Percentiles rank a stretch among this genome's conserved stretches.
These are phyloP conservation scores for Sphagnum magellanicum DNA, from an alignment of 228 moss, liverwort and hornwort species.

Conservation along the genomic window DNA sequence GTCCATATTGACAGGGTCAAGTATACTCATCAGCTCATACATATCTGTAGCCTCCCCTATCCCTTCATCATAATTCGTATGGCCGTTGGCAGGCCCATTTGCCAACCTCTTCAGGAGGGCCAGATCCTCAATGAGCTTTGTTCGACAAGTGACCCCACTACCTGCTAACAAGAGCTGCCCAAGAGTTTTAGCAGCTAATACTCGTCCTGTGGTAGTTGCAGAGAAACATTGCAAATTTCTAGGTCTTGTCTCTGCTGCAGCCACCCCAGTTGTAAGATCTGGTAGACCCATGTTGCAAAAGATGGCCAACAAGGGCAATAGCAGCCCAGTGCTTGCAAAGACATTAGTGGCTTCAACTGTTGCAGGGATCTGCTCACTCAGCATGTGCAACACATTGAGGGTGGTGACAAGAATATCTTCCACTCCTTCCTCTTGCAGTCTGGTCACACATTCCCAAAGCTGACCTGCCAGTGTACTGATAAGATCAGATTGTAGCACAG, in stretches of 20 bases:
- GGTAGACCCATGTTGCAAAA: conserved; percentile 74
- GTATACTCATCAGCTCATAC: conserved; percentile 76
- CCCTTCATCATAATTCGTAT: conserved; percentile 46
- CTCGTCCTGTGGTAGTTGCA: conserved; percentile 32
- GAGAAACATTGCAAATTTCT: conserved; percentile 19
- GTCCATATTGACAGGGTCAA: conserved; percentile 51
- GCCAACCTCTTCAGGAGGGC: conserved; percentile 62
- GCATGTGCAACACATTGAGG: conserved; percentile 62
- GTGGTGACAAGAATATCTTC: conserved; percentile 71
- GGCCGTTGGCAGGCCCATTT: conserved; percentile 78
- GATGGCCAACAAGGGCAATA: conserved; percentile 75
- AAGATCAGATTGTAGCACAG: conserved; percentile 67
- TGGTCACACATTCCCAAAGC: conserved; percentile 70
- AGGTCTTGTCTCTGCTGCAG: conserved; percentile 14
- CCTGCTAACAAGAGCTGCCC: conserved; percentile 92
- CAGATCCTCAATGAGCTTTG: conserved; percentile 83
- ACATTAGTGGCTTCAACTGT: conserved; percentile 72
- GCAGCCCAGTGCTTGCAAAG: conserved; percentile 67
- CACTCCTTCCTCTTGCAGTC: conserved; percentile 25
- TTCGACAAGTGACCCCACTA: conserved; percentile 91
- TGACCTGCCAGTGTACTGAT: conserved; percentile 65
- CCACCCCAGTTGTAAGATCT: conserved; percentile 16
- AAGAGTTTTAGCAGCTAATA: conserved; percentile 76
- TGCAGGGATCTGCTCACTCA: conserved; percentile 86
- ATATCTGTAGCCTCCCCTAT: conserved; percentile 93